Percentiles rank a stretch among this genome's conserved stretches.
Conservation (phyloP, 306 rosid species). For the Cucurbita pepo region DNA sequence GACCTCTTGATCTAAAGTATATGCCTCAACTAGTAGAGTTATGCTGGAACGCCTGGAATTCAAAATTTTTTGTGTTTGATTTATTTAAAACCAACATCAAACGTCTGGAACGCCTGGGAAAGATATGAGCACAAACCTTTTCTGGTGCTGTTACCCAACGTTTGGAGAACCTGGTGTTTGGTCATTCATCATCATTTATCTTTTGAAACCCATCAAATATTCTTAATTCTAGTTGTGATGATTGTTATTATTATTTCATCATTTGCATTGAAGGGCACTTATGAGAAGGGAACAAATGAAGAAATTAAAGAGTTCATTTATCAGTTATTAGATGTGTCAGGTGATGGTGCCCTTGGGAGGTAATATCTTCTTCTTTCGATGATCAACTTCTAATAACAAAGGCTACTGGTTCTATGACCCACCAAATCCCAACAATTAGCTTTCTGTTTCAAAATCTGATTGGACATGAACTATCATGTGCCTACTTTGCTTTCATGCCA, state of each 20-base stretch:
- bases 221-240: background rate
- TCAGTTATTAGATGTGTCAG: slow-evolving; percentile 40
- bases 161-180: background rate
- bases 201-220: background rate
- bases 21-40: too few relatives aligned
- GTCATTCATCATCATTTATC: background rate
- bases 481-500: background rate
- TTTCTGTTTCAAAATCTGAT: background rate
- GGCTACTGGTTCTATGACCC: background rate
- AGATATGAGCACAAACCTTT: background rate
- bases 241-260: background rate
- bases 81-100: background rate
- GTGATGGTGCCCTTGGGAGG: slow-evolving; percentile 38
- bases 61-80: background rate
- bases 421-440: background rate
- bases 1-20: too few relatives aligned
- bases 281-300: slow-evolving; percentile 70
- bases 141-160: background rate
- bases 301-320: slow-evolving; percentile 70
- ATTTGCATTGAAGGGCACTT: slow-evolving; percentile 38
- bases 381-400: background rate
- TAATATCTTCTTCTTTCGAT: background rate
- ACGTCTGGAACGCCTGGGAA: background rate
- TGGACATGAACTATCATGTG: background rate
- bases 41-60: too few relatives aligned